A percentile compares a stretch with the other conserved stretches of the same genome.
phyloP scores from a whole-genome alignment of 2,329 filamentous ascomycete species.

The Trichoderma sp. region DNA sequence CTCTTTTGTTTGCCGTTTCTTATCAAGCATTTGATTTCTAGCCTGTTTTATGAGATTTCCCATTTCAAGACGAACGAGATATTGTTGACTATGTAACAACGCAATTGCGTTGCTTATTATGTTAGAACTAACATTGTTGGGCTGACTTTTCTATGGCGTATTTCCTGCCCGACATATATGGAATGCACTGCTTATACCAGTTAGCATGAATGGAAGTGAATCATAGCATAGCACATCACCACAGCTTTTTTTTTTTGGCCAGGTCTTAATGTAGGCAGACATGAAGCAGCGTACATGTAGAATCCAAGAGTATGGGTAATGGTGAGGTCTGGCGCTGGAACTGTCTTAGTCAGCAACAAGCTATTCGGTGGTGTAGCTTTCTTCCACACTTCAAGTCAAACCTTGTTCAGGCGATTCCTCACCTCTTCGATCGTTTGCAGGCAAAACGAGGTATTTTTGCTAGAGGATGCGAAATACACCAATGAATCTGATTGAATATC shows the following conservation, averaged over 20 bases:
- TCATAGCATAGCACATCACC: no score
- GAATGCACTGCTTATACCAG: no score
- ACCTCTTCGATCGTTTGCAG: not conserved
- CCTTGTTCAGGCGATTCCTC: not conserved
- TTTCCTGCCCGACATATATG: no score
- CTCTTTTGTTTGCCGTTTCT: not conserved
- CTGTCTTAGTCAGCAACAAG: conserved; percentile 6
- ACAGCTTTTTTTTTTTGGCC: no score
- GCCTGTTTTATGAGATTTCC: not conserved
- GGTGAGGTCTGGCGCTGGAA: not conserved
- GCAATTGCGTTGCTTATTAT: not conserved
- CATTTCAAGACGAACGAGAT: not conserved
- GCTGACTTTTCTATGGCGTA: no score
- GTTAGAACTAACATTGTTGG: no score
- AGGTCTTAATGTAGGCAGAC: not conserved
- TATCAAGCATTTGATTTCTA: not conserved
- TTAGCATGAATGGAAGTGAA: no score
- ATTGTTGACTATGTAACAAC: not conserved
- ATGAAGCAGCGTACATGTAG: not conserved
- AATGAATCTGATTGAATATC: not conserved
- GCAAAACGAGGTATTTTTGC: not conserved
- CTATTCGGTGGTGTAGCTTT: not conserved
- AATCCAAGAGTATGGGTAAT: not conserved
- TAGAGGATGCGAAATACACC: not conserved
- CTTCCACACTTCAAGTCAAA: not conserved